These are phyloP conservation scores for Trichoderma hamatum DNA, from an alignment of 2,329 filamentous ascomycete species.

Conservation along the genomic window DNA sequence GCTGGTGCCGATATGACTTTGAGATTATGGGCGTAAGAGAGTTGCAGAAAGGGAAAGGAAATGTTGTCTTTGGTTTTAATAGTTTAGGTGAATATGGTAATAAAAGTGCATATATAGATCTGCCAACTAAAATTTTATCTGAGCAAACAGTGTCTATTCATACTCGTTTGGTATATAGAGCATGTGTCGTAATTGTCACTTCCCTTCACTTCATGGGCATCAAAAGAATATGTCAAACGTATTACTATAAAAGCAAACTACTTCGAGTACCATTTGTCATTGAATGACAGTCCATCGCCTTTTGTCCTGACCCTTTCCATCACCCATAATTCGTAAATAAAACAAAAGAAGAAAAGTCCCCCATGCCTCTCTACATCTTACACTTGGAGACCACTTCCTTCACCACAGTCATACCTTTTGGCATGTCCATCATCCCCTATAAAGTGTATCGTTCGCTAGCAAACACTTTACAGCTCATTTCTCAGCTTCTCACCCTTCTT, in stretches of 20 bases:
- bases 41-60: neutral
- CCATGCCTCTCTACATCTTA: conserved; percentile 8
- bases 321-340: neutral
- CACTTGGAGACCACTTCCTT: neutral
- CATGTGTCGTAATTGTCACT: neutral
- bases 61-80: neutral
- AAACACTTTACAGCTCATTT: conserved; percentile 51
- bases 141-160: neutral
- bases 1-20: conserved; percentile 93
- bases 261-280: neutral
- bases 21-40: conserved; percentile 75
- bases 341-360: neutral
- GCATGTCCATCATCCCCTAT: neutral
- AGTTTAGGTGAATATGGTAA: conserved; percentile 15
- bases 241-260: conserved; percentile 2
- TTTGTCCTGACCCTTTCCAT: conserved; percentile 5
- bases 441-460: neutral
- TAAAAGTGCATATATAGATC: conserved; percentile 18
- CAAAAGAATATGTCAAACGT: neutral
- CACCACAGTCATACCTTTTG: neutral
- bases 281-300: neutral
- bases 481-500: conserved; percentile 43
- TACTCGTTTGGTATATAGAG: neutral
- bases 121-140: neutral
- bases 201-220: neutral